phyloP scores from a whole-genome alignment of 176 grass and related monocot genomes.

The Eremochloa ophiuroides region DNA sequence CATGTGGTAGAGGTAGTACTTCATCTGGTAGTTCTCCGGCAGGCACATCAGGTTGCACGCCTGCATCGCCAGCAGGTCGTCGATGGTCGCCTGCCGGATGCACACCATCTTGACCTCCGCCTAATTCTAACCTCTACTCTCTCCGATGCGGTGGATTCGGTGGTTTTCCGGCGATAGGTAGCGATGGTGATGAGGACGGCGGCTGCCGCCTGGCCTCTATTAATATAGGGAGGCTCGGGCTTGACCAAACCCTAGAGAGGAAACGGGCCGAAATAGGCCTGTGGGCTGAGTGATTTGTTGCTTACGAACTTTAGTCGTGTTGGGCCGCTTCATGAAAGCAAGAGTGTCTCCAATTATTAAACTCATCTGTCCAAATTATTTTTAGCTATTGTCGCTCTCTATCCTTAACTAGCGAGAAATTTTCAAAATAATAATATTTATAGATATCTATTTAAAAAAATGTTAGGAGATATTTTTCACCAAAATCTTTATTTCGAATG shows the following conservation, averaged over 20 bases:
- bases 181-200: not conserved
- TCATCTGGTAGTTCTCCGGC: conserved; percentile 99
- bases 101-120: conserved; percentile 62
- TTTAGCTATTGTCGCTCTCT: too few relatives aligned
- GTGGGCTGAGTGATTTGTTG: not conserved
- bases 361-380: too few relatives aligned
- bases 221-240: conserved; percentile 18
- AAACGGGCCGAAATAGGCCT: conserved; percentile 2
- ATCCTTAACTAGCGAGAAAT: too few relatives aligned
- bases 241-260: conserved; percentile 46
- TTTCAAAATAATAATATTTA: too few relatives aligned
- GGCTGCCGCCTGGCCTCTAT: conserved; percentile 16
- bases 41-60: conserved; percentile 98
- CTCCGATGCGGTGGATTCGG: not conserved
- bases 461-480: too few relatives aligned
- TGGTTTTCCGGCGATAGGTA: conserved; percentile 9
- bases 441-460: too few relatives aligned
- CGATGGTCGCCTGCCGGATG: conserved; percentile 89
- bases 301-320: too few relatives aligned
- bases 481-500: too few relatives aligned
- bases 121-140: not conserved
- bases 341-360: too few relatives aligned
- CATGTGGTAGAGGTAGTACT: conserved; percentile 98
- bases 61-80: conserved; percentile 95
- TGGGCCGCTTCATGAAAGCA: too few relatives aligned